Evolutionary conservation across 108 stramenopile genomes (phyloP).

Genomic region (Nitzschia putrida): DNA sequence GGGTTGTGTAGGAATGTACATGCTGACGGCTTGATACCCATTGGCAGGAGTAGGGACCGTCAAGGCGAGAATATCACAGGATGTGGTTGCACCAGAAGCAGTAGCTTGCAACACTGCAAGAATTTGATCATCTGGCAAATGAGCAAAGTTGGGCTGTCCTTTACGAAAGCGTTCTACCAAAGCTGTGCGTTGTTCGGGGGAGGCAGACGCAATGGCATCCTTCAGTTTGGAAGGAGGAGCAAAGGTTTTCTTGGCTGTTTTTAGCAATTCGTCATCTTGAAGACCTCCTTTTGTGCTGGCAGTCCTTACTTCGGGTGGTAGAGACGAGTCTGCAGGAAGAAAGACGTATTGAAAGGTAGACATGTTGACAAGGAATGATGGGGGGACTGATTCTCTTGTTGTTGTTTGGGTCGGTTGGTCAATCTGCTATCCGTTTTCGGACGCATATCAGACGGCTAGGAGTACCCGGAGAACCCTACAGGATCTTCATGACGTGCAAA

Average conservation of each 20-base stretch:
- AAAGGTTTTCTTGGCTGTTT: constrained; percentile 50
- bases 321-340: constrained; percentile 56
- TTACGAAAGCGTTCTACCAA: constrained; percentile 58
- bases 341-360: constrained; percentile 53
- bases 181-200: constrained; percentile 53
- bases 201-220: constrained; percentile 44
- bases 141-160: constrained; percentile 23
- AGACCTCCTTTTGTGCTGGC: constrained; percentile 60
- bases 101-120: neutral
- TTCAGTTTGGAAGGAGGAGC: constrained; percentile 52
- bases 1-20: constrained; percentile 42
- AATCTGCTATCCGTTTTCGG: too few relatives aligned
- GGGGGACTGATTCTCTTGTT: too few relatives aligned
- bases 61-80: constrained; percentile 74
- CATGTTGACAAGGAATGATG: too few relatives aligned
- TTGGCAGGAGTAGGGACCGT: constrained; percentile 61
- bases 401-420: too few relatives aligned
- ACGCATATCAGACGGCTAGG: too few relatives aligned
- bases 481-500: too few relatives aligned
- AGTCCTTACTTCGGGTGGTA: constrained; percentile 32
- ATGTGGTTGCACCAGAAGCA: neutral
- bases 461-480: too few relatives aligned
- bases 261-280: constrained; percentile 54
- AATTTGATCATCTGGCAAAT: neutral
- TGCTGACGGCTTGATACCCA: constrained; percentile 50